Percentiles rank a stretch among this genome's conserved stretches.
Evolutionary conservation across 805 yeast genomes (phyloP).

Genomic region (Candida verbasci): DNA sequence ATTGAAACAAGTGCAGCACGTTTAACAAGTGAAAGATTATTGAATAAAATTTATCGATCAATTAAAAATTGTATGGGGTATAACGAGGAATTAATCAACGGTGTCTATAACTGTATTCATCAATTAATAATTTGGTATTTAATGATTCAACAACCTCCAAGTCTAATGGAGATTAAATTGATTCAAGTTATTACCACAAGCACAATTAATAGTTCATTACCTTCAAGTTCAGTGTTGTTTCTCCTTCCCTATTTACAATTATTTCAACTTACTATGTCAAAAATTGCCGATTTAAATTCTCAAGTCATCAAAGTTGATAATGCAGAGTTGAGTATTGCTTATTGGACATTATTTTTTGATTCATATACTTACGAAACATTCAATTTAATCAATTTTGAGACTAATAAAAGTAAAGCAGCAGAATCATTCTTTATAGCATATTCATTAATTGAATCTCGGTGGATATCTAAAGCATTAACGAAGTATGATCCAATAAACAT

Average conservation of each 20-base stretch:
- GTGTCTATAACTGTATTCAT: slow-evolving; percentile 17
- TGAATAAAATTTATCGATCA: slow-evolving; percentile 15
- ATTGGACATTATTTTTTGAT: slow-evolving; percentile 19
- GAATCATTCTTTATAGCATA: slow-evolving; percentile 20
- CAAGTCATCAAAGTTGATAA: background rate
- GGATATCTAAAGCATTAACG: slow-evolving; percentile 16
- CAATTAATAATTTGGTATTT: slow-evolving; percentile 28
- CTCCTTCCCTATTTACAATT: slow-evolving; percentile 18
- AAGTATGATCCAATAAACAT: slow-evolving; percentile 4
- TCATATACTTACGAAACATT: slow-evolving; percentile 13
- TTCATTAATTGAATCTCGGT: slow-evolving; percentile 12
- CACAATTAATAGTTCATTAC: background rate
- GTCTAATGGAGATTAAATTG: slow-evolving; percentile 13
- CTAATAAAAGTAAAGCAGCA: slow-evolving; percentile 5
- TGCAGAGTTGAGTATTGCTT: slow-evolving; percentile 1
- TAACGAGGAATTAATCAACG: slow-evolving; percentile 3
- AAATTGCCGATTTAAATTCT: slow-evolving; percentile 6
- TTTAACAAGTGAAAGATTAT: slow-evolving; percentile 11
- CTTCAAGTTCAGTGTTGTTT: slow-evolving; percentile 2
- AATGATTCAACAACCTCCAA: slow-evolving; percentile 24
- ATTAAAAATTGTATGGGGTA: slow-evolving; percentile 8
- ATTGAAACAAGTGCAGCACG: slow-evolving; percentile 19
- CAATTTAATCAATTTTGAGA: slow-evolving; percentile 1
- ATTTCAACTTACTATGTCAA: slow-evolving; percentile 9
- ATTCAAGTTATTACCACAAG: slow-evolving; percentile 7